Evolutionary conservation across 1,139 yeast species (phyloP), one percentile per base, ranked within the genome.

Genomic region (Pichia sp.): DNA sequence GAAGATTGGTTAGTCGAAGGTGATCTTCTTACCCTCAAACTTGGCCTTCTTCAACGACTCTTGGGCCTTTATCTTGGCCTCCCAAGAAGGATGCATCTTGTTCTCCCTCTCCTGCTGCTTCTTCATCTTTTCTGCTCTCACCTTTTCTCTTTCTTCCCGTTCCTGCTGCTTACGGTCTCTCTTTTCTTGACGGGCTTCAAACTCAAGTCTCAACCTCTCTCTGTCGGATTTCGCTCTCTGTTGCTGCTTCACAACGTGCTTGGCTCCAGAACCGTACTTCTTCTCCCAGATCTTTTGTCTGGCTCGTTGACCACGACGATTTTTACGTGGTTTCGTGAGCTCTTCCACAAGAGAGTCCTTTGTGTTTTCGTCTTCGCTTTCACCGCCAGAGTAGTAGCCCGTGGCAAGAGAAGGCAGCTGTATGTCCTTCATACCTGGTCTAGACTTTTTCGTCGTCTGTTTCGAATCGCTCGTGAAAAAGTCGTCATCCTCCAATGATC

Each of bases 291-390:
- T 90, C 74, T 87, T 87, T 69, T 93, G 95, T 72, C 99, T 84
- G 2, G 97, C 99, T 62, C 98, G 78, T 75, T 95, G 99, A 24
- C 99, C 99, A 67, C 97, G 83, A 71, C 99, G 79, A 69, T 93
- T 95, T 65, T 91, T 91, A 60, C 95, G 79, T 40, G 64, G 60
- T 52, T 78, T 75, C 1, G 79, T 77, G 30, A 79, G 78, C 51
- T 77, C 77, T 60, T 81, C 79, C 7, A 85, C 91, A 2, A 83
- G 77, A 46, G 73, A 71, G 61, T 87, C 92, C 6, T 54, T 56
- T 4, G 57, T 50, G n/a, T 42, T 42, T 51, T 81, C 81, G 42
- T 60, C 61, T 48, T 81, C 88, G 48, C 75, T 75, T 45, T 84
- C 91, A 3, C 86, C 84, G 43, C 96, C 96, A 1, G 96, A 89